Conservation (phyloP, 1,284 basidiomycete genomes). For the Mycena sp. region DNA sequence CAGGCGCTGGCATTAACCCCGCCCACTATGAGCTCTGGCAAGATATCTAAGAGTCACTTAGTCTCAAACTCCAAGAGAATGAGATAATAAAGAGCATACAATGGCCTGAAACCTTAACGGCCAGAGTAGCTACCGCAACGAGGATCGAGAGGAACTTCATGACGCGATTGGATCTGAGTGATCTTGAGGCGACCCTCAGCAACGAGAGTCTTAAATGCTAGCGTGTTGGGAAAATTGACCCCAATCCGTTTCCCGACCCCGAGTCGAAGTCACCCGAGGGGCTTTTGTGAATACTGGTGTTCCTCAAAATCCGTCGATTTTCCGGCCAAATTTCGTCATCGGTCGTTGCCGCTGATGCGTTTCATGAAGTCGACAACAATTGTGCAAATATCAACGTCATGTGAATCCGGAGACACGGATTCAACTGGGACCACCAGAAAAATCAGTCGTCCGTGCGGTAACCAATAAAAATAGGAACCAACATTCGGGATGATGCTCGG, state of each 20-base stretch:
- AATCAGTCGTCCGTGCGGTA: not conserved
- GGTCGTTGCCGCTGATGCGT: slow-evolving; percentile 5
- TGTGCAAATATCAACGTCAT: not conserved
- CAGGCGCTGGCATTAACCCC: slow-evolving; percentile 5
- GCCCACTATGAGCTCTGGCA: slow-evolving; percentile 15
- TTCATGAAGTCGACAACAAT: not conserved
- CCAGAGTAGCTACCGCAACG: slow-evolving; percentile 4
- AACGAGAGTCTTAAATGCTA: not conserved
- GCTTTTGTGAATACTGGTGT: not conserved
- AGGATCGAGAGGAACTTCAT: slow-evolving; percentile 16
- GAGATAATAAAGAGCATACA: slow-evolving; percentile 3
- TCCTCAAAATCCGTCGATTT: slow-evolving; percentile 1
- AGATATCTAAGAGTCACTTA: slow-evolving; percentile 8
- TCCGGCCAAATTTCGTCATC: slow-evolving; percentile 1
- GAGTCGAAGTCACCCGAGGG: not conserved
- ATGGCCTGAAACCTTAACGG: slow-evolving; percentile 13
- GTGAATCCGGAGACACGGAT: not conserved
- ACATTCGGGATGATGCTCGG: not conserved
- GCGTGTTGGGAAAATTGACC: not conserved
- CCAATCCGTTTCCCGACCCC: not conserved
- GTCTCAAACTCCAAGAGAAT: not conserved
- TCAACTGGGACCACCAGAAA: not conserved
- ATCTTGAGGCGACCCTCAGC: not conserved
- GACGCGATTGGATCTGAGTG: not conserved
- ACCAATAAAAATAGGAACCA: not conserved